phyloP scores from a whole-genome alignment of 768 basidiomycete species.

The Calocybe gangraenosa region DNA sequence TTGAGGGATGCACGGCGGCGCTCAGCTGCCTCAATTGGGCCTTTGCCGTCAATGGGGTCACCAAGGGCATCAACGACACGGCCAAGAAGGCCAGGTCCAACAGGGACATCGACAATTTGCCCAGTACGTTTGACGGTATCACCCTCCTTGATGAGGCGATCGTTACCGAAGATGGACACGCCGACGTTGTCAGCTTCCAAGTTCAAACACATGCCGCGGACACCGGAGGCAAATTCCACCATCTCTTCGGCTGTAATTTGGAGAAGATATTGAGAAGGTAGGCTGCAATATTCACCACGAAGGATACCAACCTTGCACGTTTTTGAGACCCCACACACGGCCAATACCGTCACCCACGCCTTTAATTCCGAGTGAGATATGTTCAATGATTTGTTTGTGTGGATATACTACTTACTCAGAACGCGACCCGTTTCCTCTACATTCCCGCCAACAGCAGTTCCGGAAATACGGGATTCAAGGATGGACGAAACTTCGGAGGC shows the following conservation, averaged over 20 bases:
- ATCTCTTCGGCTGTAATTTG: constrained; percentile 87
- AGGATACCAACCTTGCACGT: constrained; percentile 81
- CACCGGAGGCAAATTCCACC: constrained; percentile 99
- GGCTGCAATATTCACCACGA: too few species aligned
- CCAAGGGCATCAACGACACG: constrained; percentile 99
- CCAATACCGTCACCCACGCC: constrained; percentile 99
- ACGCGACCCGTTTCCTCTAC: constrained; percentile 99
- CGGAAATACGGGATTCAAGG: constrained; percentile 97
- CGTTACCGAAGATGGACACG: constrained; percentile 99
- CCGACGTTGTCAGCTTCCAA: constrained; percentile 99
- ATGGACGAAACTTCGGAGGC: constrained; percentile 99
- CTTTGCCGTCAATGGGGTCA: constrained; percentile 99
- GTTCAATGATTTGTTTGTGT: not conserved
- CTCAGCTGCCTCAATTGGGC: constrained; percentile 89
- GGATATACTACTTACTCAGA: constrained; percentile 63
- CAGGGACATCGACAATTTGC: constrained; percentile 99
- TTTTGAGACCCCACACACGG: constrained; percentile 98
- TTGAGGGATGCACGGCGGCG: constrained; percentile 97
- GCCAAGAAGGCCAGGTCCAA: constrained; percentile 94
- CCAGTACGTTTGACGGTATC: constrained; percentile 99
- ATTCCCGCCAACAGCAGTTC: constrained; percentile 84
- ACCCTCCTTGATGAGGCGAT: constrained; percentile 99
- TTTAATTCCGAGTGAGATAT: constrained; percentile 30
- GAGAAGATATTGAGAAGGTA: not conserved
- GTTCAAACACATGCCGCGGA: constrained; percentile 99